Base-by-base conservation (phyloP, 2,329 filamentous ascomycete species). In the Thelonectria rubi region DNA sequence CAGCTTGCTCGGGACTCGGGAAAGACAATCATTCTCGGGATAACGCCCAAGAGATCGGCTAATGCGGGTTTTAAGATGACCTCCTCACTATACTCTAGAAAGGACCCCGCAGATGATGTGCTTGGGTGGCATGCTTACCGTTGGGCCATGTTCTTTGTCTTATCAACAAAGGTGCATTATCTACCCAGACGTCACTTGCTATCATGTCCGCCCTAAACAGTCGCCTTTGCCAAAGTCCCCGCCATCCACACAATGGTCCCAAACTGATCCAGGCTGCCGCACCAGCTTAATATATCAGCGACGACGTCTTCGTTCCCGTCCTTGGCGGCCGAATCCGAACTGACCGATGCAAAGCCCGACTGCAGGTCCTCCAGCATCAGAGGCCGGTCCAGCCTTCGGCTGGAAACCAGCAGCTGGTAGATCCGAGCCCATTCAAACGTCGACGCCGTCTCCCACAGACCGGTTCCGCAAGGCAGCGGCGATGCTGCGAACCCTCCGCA, bases 191-290 rank as follows among this genome's bases (percentile, higher is more conserved):
- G 7, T 9, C 26, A n/a, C n/a, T n/a, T n/a, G n/a, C n/a, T n/a
- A 30, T 30, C 26, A 30, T 30, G 4, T 7, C 7, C 4, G 24
- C 9, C 4, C 17, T 46, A 46, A 14, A 15, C 14, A n/a, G 10
- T 32, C 4, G 45, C 21, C 11, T 45, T 50, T 12, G 24, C 50
- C 15, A 60, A 17, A 14, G 39, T 60, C 17, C 45, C 40, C 14
- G 58, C 62, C 62, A 61, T 64, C 53, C 58, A 64, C 2, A 64
- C 49, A n/a, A 58, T 26, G 1, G 53, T 55, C 7, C 62, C 62
- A 43, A 59, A 56, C 40, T 52, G 48, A 48, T 64, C 58, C n/a
- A 64, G 26, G n/a, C 30, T 42, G 6, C 60, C 57, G 14, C 52
- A 64, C 62, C 62, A 64, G 26, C 30, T 32, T 24, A 55, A 18